These are phyloP conservation scores for Clohesyomyces aquaticus DNA, from an alignment of 495 filamentous ascomycete species.

Conservation along the genomic window DNA sequence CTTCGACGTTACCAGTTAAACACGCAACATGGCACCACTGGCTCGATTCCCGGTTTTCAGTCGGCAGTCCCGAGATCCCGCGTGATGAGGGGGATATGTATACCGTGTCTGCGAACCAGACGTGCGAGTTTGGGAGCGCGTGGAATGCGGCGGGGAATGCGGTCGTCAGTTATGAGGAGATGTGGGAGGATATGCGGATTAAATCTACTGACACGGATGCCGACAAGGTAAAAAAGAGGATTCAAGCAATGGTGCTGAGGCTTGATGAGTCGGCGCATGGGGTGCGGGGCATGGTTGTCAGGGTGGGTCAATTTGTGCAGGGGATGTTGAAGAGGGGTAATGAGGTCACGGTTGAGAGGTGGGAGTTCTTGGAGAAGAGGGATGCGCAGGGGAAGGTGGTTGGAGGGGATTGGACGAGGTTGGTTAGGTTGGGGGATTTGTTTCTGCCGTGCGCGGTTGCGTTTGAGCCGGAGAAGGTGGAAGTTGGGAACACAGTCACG, in stretches of 20 bases:
- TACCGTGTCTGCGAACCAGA: slow-evolving; percentile 3
- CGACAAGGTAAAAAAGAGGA: slow-evolving; percentile 4
- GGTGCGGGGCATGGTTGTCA: slow-evolving; percentile 25
- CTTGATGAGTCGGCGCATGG: background rate
- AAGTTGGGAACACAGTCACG: slow-evolving; percentile 13
- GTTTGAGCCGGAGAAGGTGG: slow-evolving; percentile 14
- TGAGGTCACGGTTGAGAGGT: slow-evolving; percentile 32
- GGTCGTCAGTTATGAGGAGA: slow-evolving; percentile 31
- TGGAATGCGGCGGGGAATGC: background rate
- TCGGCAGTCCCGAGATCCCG: slow-evolving; percentile 7
- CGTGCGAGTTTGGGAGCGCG: slow-evolving; percentile 24
- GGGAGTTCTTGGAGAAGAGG: slow-evolving; percentile 26
- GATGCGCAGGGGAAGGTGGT: slow-evolving; percentile 5
- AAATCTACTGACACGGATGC: background rate
- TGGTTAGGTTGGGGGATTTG: slow-evolving; percentile 18
- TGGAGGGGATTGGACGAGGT: slow-evolving; percentile 26
- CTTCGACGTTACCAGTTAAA: background rate
- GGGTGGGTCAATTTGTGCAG: slow-evolving; percentile 34
- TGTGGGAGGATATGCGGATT: slow-evolving; percentile 34
- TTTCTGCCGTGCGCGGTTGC: slow-evolving; percentile 31
- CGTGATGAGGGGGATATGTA: slow-evolving; percentile 36
- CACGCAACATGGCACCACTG: slow-evolving; percentile 33
- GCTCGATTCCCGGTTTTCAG: slow-evolving; percentile 21
- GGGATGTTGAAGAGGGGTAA: slow-evolving; percentile 35
- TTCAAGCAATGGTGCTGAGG: slow-evolving; percentile 25